Evolutionary conservation across 345 rosid genomes (phyloP), one percentile per base, ranked within the genome.

Genomic region (Hypericum androsaemum): DNA sequence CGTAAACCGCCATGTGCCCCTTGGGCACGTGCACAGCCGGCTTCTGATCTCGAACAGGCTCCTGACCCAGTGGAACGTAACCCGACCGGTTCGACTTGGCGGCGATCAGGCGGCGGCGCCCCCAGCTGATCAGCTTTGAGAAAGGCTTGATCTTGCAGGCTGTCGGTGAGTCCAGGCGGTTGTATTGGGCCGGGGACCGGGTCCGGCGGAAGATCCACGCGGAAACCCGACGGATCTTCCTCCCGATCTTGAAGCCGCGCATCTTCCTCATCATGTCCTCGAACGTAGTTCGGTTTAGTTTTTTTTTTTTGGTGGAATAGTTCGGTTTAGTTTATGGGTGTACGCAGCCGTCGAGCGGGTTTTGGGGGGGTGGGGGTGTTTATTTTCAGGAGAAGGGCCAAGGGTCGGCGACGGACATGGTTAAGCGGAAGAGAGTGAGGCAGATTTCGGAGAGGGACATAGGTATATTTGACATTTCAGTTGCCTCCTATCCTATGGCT

Each of bases 1-100:
- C 81, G 68, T 88, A 92, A 3, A 85, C 81, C 10, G 96, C 95
- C 56, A 88, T 56, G 62, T 92, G 71, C 1, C 96, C 96, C 53
- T 67, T 85, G 1, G 96, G 98, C 37, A 87, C 84, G 32, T 22
- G 32, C 16, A 61, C 47, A 43, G 17, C 74, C 16, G 70, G 61
- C 10, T 56, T 73, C 12, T 22, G 2, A 1, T 56, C 55, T 12
- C 7, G 39, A 14, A 60, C 28, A 5, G 74, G 72, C 0, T 69
- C 74, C 0, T 45, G 58, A 10, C 70, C 73, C 41, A 80, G 43
- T 16, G 70, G 78, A 14, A 71, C 6, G 52, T 60, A 74, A 32
- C 75, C 86, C 67, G 70, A 59, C 51, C 73, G 63, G 62, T 40
- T 58, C 73, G 0, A 56, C 12, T 3, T 56, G 68, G 62, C 83